phyloP scores from a whole-genome alignment of 2,329 filamentous ascomycete genomes.

The Scolecobasidium constrictum region DNA sequence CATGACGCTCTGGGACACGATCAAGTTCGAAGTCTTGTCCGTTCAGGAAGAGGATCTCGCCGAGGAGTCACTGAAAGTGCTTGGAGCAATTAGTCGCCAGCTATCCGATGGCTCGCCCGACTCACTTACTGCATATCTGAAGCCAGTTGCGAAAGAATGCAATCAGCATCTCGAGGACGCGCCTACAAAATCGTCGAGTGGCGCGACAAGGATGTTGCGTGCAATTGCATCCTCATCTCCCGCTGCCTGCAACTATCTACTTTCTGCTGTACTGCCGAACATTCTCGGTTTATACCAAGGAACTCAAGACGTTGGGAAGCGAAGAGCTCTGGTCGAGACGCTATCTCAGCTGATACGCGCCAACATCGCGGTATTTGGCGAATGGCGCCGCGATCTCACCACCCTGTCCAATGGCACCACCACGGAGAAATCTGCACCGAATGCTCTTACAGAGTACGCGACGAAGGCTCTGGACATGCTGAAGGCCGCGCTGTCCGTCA shows the following conservation, averaged over 20 bases:
- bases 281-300: slow-evolving; percentile 50
- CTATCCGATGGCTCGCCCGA: slow-evolving; percentile 40
- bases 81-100: slow-evolving; percentile 44
- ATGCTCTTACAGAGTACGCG: slow-evolving; percentile 28
- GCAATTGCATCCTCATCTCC: slow-evolving; percentile 45
- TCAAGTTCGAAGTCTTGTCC: slow-evolving; percentile 60
- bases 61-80: slow-evolving; percentile 43
- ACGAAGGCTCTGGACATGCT: slow-evolving; percentile 31
- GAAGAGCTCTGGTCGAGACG: slow-evolving; percentile 51
- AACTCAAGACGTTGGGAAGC: slow-evolving; percentile 50
- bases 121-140: slow-evolving; percentile 42
- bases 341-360: slow-evolving; percentile 47
- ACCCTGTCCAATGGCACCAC: slow-evolving; percentile 26
- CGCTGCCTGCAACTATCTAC: slow-evolving; percentile 42
- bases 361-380: slow-evolving; percentile 45
- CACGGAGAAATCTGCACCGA: slow-evolving; percentile 14
- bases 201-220: slow-evolving; percentile 49
- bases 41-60: slow-evolving; percentile 56
- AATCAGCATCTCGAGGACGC: slow-evolving; percentile 58
- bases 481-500: slow-evolving; percentile 30
- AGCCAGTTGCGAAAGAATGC: slow-evolving; percentile 54
- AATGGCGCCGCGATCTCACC: slow-evolving; percentile 39
- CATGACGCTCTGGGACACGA: slow-evolving; percentile 54
- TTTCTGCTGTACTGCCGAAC: slow-evolving; percentile 45
- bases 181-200: slow-evolving; percentile 57